Conservation (phyloP, 177 flowering plant species). For the Vitis hybrid region DNA sequence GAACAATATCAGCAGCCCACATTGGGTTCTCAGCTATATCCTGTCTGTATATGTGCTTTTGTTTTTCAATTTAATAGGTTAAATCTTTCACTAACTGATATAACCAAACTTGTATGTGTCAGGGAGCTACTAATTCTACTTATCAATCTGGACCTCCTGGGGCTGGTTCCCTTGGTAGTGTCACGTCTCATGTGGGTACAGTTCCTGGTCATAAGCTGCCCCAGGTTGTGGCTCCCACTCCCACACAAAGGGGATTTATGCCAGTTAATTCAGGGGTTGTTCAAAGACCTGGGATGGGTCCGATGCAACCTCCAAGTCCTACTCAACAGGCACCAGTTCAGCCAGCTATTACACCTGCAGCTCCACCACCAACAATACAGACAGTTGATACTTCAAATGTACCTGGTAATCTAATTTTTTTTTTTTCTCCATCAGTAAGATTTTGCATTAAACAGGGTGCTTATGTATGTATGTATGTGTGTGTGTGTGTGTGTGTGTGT, state of each 20-base stretch:
- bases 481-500: too few species aligned
- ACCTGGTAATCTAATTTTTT: slow-evolving; percentile 52
- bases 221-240: slow-evolving; percentile 52
- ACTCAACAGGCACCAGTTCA: slow-evolving; percentile 46
- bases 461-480: neutral
- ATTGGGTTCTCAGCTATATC: slow-evolving; percentile 79
- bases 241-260: slow-evolving; percentile 54
- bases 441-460: neutral
- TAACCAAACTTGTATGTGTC: slow-evolving; percentile 6
- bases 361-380: slow-evolving; percentile 92
- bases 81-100: neutral
- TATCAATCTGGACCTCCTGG: slow-evolving; percentile 53
- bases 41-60: slow-evolving; percentile 48
- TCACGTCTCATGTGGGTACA: slow-evolving; percentile 38
- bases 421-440: neutral
- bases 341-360: slow-evolving; percentile 54
- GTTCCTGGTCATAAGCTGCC: slow-evolving; percentile 50
- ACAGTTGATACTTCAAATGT: slow-evolving; percentile 91
- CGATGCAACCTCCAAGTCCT: slow-evolving; percentile 76
- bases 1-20: slow-evolving; percentile 90
- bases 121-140: slow-evolving; percentile 53
- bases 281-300: slow-evolving; percentile 51
- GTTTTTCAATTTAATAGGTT: slow-evolving; percentile 6
- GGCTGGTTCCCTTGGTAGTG: slow-evolving; percentile 36
- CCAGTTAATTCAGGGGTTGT: slow-evolving; percentile 55